Base-by-base conservation (phyloP, 1,139 yeast species). In the Nakaseomyces sp. region DNA sequence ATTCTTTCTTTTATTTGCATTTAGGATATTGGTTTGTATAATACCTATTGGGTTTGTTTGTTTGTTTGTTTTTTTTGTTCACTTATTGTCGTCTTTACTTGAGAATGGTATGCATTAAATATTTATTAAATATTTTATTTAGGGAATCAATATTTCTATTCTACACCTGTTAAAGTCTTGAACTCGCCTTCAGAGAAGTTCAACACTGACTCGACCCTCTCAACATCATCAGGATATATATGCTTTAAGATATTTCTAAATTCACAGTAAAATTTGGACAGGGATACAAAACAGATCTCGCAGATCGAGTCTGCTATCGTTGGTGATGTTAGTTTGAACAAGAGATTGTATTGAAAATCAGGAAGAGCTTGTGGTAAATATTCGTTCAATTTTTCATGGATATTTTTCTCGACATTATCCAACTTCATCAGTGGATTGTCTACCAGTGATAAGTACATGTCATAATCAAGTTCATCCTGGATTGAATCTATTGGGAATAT, bases 141-240 rank as follows among this genome's bases (percentile, higher is more conserved):
- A 12, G 18, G 36, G 36, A 32, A 32, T 67, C 68, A 43, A 18
- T n/a, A 18, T 17, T 17, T 32, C 24, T 35, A 20, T 15, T 75
- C 81, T 19, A 81, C 72, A 13, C 88, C 89, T 22, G 82, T 60
- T 45, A 83, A 66, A 0, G 85, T 79, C 5, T 83, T 77, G 28
- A 81, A 76, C 43, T 81, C 86, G 6, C 57, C 48, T 35, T 72
- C 77, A 0, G 64, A 48, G 39, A 59, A 63, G 28, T 55, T 55
- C 20, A 69, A 58, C 6, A 58, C 56, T 3, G 51, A 44, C 5
- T 44, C 48, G 3, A 61, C 43, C 25, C 49, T 54, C 4, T 55
- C 56, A 7, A 46, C 43, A 4, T 58, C 54, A 2, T 64, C 64
- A 26, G 68, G 67, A 42, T 66, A 66, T 3, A 68, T 41, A 42